Evolutionary conservation across 371 early-diverging fungal genomes (phyloP), one percentile per base, ranked within the genome.

Genomic region (Batrachochytrium dendrobatidis): DNA sequence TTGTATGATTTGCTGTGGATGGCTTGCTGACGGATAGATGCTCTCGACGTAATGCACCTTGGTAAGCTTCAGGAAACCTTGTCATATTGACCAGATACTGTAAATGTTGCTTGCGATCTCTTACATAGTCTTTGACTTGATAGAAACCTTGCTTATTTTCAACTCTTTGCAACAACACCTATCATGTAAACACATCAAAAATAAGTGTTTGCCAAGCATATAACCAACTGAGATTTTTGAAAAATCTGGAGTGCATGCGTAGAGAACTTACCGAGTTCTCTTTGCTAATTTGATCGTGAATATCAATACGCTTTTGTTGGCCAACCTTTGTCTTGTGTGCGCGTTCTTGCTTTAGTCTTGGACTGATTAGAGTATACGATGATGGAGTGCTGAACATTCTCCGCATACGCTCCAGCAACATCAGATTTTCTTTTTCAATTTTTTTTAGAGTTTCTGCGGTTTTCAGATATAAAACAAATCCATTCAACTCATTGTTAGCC

Each of bases 391-490:
- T 51, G 66, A 69, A 59, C 55, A 69, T 69, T 15, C 66, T 52
- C 4, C 65, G 58, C 73, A 75, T 75, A 17, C 71, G 54, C n/a
- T 72, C 66, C n/a, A 75, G 58, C 2, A 75, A 60, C 22, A 72
- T 70, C 5, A 52, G 55, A 55, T 75, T 75, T 30, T 70, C 68
- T 10, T 63, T 6, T 53, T 75, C 65, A 32, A 75, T 71, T 31
- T 57, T 55, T 17, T 54, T 50, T 32, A 57, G 26, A 49, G 63
- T 63, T 53, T 75, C 75, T 74, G 51, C n/a, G n/a, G 10, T 58
- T 20, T 17, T 24, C 7, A 25, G n/a, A 18, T 51, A 1, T 2
- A n/a, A 25, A 15, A 15, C 22, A 51, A 17, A 51, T 25, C 28
- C 25, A 20, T 17, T 53, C n/a, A n/a, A n/a, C n/a, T n/a, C n/a